A percentile compares a stretch with the other conserved stretches of the same genome.
phyloP scores from a whole-genome alignment of 1,284 basidiomycete species.

The Veloporphyrellus conicus region DNA sequence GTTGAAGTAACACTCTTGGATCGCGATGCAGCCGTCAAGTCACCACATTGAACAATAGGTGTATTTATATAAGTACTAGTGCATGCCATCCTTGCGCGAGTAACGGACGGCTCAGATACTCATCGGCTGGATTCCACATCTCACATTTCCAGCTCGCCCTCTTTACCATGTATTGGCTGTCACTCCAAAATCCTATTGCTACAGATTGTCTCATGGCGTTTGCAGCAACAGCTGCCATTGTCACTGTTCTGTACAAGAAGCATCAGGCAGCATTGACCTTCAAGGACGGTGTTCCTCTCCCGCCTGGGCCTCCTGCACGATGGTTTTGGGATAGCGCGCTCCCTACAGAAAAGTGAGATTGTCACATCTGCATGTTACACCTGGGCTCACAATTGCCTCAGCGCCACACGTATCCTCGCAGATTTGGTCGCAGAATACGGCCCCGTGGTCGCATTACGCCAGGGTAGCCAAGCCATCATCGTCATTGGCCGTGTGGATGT shows the following conservation, averaged over 20 bases:
- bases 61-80: no score
- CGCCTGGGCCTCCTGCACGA: conserved; percentile 25
- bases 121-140: no score
- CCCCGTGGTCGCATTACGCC: conserved; percentile 29
- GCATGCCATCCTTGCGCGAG: no score
- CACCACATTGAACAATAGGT: no score
- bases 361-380: no score
- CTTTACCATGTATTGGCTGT: not conserved
- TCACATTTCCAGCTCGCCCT: not conserved
- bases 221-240: not conserved
- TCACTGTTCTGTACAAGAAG: conserved; percentile 2
- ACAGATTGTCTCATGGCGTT: conserved; percentile 1
- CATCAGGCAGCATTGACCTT: not conserved
- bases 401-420: conserved; percentile 14
- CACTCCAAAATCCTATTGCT: not conserved
- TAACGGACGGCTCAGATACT: no score
- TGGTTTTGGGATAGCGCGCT: conserved; percentile 29
- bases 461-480: conserved; percentile 25
- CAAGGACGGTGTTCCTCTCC: conserved; percentile 17
- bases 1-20: no score
- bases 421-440: conserved; percentile 35
- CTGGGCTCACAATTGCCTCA: not conserved
- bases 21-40: no score
- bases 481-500: conserved; percentile 36
- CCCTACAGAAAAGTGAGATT: conserved; percentile 19